Conservation (phyloP, 208 protist genomes). For the Porcisia hertigi region DNA sequence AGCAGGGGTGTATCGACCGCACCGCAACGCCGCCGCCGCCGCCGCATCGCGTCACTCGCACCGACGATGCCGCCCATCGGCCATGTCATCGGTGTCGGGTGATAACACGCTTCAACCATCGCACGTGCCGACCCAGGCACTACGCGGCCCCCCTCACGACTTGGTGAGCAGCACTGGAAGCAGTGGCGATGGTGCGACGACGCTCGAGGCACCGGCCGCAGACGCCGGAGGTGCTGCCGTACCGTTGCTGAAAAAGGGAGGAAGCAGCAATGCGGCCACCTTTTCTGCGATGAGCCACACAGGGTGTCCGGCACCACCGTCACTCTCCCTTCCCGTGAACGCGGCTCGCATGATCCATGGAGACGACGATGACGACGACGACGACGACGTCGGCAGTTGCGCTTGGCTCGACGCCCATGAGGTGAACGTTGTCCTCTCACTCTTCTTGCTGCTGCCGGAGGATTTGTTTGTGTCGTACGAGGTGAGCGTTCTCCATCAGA, state of each 20-base stretch:
- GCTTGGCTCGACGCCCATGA: slow-evolving; percentile 33
- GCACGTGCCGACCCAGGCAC: neutral
- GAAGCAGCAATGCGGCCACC: neutral
- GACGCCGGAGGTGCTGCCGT: neutral
- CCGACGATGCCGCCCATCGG: neutral
- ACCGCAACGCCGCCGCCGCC: neutral
- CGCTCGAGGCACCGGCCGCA: neutral
- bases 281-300: neutral
- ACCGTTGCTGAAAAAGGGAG: neutral
- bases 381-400: slow-evolving; percentile 7
- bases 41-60: neutral
- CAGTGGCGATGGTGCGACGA: neutral
- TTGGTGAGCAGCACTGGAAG: neutral
- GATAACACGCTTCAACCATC: neutral
- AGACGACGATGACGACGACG: slow-evolving; percentile 5
- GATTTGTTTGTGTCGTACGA: slow-evolving; percentile 83
- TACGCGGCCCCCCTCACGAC: neutral
- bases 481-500: slow-evolving; percentile 29
- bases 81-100: neutral
- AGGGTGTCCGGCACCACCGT: slow-evolving; percentile 5
- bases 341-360: neutral
- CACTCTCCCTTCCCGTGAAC: neutral
- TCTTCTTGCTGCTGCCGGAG: slow-evolving; percentile 63
- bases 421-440: slow-evolving; percentile 37
- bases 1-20: neutral